Conservation (phyloP, 2,329 filamentous ascomycete species). For the Gyromitra esculenta region DNA sequence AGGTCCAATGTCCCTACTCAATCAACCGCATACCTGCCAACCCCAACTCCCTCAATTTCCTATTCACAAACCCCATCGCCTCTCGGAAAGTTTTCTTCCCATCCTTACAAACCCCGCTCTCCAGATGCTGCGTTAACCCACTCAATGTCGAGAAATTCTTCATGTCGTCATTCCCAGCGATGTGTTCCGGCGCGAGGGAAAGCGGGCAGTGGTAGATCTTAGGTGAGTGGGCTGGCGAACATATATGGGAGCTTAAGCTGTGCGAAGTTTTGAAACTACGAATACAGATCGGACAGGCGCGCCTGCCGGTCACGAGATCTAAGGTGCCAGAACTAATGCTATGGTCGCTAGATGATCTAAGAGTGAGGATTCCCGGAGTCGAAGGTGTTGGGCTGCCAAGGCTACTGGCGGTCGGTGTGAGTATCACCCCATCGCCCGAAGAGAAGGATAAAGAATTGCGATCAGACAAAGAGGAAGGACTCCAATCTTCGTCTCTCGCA, state of each 20-base stretch:
- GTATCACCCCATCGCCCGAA: background rate
- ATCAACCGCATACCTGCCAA: slow-evolving; percentile 40
- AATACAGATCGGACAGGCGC: slow-evolving; percentile 17
- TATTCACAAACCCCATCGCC: slow-evolving; percentile 27
- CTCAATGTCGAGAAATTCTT: slow-evolving; percentile 37
- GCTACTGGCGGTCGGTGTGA: background rate
- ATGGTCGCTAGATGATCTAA: background rate
- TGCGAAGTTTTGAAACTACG: background rate
- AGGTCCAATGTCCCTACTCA: background rate
- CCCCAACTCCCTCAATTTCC: slow-evolving; percentile 27
- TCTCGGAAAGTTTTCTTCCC: slow-evolving; percentile 32
- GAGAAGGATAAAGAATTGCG: background rate
- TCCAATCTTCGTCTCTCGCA: background rate
- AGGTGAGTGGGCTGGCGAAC: slow-evolving; percentile 21
- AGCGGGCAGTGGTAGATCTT: slow-evolving; percentile 40
- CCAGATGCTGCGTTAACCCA: slow-evolving; percentile 40
- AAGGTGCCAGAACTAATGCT: background rate
- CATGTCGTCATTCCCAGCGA: background rate
- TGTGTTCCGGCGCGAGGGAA: background rate
- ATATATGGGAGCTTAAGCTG: slow-evolving; percentile 14
- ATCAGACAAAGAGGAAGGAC: background rate
- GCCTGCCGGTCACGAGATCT: background rate
- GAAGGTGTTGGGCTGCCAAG: background rate
- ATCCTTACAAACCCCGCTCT: slow-evolving; percentile 38
- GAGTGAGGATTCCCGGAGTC: background rate